A percentile compares a stretch with the other conserved stretches of the same genome.
phyloP scores from a whole-genome alignment of 129 eudicot genomes.

The sunflower (Helianthus annuus) region DNA sequence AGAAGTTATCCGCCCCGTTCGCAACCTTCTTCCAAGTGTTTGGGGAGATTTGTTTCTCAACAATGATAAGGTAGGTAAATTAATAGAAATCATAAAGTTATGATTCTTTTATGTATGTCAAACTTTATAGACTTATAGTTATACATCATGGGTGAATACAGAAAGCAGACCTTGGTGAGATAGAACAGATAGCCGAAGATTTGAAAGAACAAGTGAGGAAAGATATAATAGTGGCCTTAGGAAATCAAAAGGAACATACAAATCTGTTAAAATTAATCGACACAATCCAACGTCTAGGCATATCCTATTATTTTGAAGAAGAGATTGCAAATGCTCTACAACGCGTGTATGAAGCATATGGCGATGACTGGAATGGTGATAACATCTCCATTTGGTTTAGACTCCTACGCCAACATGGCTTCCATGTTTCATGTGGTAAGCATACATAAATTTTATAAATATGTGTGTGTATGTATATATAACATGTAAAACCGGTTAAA shows the following conservation, averaged over 20 bases:
- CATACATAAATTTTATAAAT: no score
- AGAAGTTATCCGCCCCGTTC: no score
- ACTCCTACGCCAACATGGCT: slow-evolving; percentile 4
- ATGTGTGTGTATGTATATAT: no score
- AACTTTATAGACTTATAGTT: neutral
- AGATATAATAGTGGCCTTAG: neutral
- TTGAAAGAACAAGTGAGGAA: slow-evolving; percentile 6
- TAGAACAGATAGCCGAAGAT: neutral
- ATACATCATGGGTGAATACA: neutral
- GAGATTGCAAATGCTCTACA: neutral
- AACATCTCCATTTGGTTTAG: neutral
- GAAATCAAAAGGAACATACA: neutral
- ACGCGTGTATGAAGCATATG: neutral
- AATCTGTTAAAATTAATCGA: neutral
- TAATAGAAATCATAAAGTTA: no score
- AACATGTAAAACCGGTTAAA: neutral
- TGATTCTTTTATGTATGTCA: no score
- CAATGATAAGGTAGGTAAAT: no score
- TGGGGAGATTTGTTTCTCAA: no score
- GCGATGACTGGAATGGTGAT: neutral
- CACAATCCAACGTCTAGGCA: neutral
- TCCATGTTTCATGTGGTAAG: slow-evolving; percentile 2
- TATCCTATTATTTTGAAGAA: slow-evolving; percentile 1
- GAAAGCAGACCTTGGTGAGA: neutral
- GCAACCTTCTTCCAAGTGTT: no score